Evolutionary conservation across 441 rosid species (phyloP).

Genomic region (Metrosideros polymorpha): DNA sequence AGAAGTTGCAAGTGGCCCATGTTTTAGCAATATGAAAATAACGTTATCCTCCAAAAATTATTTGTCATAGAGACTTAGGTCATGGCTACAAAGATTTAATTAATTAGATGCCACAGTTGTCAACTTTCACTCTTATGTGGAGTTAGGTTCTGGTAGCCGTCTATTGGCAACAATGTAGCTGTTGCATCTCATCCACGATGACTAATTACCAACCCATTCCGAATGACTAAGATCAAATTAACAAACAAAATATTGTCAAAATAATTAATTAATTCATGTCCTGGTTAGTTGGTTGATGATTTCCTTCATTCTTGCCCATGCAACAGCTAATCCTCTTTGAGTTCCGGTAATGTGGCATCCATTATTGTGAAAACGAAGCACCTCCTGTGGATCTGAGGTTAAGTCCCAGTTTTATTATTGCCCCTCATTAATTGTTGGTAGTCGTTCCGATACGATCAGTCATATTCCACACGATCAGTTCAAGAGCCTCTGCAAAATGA

Average conservation of each 20-base stretch:
- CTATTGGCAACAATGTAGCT: not conserved
- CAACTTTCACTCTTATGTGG: not conserved
- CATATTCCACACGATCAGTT: too few relatives aligned
- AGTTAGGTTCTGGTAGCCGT: not conserved
- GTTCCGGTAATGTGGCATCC: not conserved
- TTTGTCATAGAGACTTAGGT: not conserved
- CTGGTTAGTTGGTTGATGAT: not conserved
- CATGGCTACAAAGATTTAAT: not conserved
- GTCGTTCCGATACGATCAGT: not conserved
- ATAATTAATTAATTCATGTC: not conserved
- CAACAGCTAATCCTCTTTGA: not conserved
- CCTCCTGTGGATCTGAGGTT: not conserved
- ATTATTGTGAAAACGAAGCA: not conserved
- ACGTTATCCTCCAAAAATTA: not conserved
- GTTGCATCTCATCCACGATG: not conserved
- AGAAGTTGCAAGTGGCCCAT: not conserved
- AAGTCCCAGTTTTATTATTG: not conserved
- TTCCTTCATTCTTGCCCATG: not conserved
- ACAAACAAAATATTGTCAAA: not conserved
- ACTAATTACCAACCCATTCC: not conserved
- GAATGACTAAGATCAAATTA: not conserved
- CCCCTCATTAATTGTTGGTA: not conserved
- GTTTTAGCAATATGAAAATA: not conserved
- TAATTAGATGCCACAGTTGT: not conserved
- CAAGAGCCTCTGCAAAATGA: not conserved